A percentile compares a stretch with the other conserved stretches of the same genome.
Evolutionary conservation across 164 flowering plant genomes (phyloP).

Genomic region (Macadamia tetraphylla): DNA sequence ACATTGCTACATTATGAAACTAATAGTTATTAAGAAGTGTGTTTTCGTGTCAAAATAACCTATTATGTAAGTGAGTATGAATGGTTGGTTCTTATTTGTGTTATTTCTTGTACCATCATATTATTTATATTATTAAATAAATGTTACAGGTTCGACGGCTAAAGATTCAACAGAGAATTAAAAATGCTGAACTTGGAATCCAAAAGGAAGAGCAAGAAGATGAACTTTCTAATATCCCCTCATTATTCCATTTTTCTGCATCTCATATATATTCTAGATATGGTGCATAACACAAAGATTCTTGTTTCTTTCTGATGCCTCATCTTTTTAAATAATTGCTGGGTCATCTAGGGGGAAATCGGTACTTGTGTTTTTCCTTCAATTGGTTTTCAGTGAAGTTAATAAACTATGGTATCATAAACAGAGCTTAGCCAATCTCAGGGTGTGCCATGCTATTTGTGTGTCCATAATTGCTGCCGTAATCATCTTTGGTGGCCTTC

Average conservation of each 20-base stretch:
- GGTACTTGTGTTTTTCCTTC: too few species aligned
- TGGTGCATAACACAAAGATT: background rate
- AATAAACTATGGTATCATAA: slow-evolving; percentile 8
- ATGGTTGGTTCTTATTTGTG: background rate
- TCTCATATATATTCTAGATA: slow-evolving; percentile 1
- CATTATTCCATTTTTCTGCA: slow-evolving; percentile 74
- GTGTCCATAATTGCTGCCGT: slow-evolving; percentile 76
- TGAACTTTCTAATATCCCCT: slow-evolving; percentile 88
- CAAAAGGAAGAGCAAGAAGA: slow-evolving; percentile 53
- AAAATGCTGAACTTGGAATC: slow-evolving; percentile 71
- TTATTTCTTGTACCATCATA: background rate
- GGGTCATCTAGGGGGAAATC: background rate
- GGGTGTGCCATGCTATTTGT: slow-evolving; percentile 76
- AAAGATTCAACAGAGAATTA: slow-evolving; percentile 88
- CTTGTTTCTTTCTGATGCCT: background rate
- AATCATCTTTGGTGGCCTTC: slow-evolving; percentile 90
- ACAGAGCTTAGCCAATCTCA: slow-evolving; percentile 79
- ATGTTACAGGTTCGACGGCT: slow-evolving; percentile 72
- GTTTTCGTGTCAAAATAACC: background rate
- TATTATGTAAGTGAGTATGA: background rate
- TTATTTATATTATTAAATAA: slow-evolving; percentile 1
- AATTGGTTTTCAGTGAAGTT: background rate
- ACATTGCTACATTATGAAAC: too few species aligned
- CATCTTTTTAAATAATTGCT: background rate
- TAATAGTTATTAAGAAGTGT: background rate